Evolutionary conservation across 2,329 filamentous ascomycete genomes (phyloP), one percentile per base, ranked within the genome.

Genomic region (Xylariaceae sp.): DNA sequence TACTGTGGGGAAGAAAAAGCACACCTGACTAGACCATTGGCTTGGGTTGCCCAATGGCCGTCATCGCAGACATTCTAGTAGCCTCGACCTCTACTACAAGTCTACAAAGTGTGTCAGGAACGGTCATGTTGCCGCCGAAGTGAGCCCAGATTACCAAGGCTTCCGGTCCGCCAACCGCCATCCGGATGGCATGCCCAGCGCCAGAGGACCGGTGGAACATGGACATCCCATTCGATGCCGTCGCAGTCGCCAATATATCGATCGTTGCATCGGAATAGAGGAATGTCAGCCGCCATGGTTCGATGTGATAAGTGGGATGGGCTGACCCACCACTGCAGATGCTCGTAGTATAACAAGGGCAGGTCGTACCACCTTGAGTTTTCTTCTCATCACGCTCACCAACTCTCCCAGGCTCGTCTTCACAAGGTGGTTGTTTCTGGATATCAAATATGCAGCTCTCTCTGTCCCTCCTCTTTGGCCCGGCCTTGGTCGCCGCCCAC

Each of bases 401-500:
- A 26, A 15, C 17, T 33, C 27, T 9, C 12, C 16, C 23, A 18
- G 2, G 9, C 18, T 21, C 14, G 11, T 11, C 19, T 16, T 17
- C 12, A 9, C 27, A 36, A 33, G 12, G 23, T 12, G n/a, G 36
- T 21, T 5, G 32, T 7, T 31, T 31, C 18, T 18, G 14, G 14
- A 11, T 31, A 9, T 9, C 21, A 46, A 52, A 48, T 19, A 59
- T 59, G 55, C 35, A 54, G 34, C 51, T 53, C 33, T 36, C 48
- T 15, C 43, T 59, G 34, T 40, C 47, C 26, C 38, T 56, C 8
- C 33, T 55, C 41, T 35, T 59, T 23, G 55, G 52, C 12, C 56
- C 55, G 3, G 47, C 57, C 12, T 46, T 61, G 44, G 59, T 52
- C 17, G 54, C 59, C 24, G 56, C 60, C 47, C 56, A 68, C 41